Percentiles rank a stretch among this genome's conserved stretches.
Conservation (phyloP, 176 grass and related monocot genomes). For the Thalia dealbata region DNA sequence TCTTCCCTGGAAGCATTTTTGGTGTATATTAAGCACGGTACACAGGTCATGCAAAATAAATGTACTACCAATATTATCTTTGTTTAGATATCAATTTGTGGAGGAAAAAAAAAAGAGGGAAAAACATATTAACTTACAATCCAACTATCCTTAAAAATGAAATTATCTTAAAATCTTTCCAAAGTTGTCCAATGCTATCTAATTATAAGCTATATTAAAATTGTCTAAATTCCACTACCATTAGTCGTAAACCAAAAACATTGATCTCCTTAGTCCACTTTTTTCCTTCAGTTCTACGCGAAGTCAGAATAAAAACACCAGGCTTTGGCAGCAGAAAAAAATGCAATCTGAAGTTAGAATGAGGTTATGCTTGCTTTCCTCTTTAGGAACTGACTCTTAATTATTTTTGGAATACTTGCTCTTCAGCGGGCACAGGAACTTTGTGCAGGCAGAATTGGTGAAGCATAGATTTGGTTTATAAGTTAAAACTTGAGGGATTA, state of each 20-base stretch:
- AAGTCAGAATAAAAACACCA: slow-evolving; percentile 43
- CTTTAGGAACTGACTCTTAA: not conserved
- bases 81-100: too few species aligned
- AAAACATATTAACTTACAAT: too few species aligned
- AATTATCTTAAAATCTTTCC: too few species aligned
- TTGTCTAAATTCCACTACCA: not conserved
- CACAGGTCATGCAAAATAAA: too few species aligned
- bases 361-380: slow-evolving; percentile 21
- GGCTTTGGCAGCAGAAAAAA: slow-evolving; percentile 46
- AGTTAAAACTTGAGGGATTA: too few species aligned
- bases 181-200: too few species aligned
- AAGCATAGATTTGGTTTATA: not conserved
- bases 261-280: slow-evolving; percentile 1
- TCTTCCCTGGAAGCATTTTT: too few species aligned
- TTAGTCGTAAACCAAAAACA: not conserved
- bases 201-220: too few species aligned
- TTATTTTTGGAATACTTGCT: not conserved
- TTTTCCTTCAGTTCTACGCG: slow-evolving; percentile 27
- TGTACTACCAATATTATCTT: too few species aligned
- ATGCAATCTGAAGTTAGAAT: slow-evolving; percentile 29
- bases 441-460: not conserved
- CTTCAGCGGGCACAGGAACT: not conserved
- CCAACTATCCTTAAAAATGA: too few species aligned
- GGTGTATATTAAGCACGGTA: too few species aligned
- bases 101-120: too few species aligned